phyloP scores from a whole-genome alignment of 2,329 filamentous ascomycete genomes.

The Alternaria viburni region DNA sequence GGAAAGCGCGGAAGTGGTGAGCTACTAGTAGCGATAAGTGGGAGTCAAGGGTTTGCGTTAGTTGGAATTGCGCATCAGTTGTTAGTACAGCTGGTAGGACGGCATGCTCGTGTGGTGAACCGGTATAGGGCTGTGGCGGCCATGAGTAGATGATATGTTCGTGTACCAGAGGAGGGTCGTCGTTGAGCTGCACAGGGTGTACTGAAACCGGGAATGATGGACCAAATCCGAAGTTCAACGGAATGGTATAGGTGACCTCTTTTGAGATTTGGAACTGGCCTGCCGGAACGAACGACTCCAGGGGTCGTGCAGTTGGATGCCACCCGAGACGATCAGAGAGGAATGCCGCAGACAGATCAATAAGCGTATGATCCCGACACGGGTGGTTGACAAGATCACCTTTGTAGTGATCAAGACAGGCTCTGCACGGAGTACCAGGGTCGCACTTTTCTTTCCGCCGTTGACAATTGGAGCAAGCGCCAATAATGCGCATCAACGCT shows the following conservation, averaged over 20 bases:
- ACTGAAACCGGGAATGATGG: conserved; percentile 34
- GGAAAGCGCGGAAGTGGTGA: conserved; percentile 44
- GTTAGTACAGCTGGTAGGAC: conserved; percentile 46
- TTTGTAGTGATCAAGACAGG: conserved; percentile 49
- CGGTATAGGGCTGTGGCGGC: conserved; percentile 33
- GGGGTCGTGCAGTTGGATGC: conserved; percentile 42
- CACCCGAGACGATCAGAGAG: conserved; percentile 43
- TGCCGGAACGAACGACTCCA: conserved; percentile 33
- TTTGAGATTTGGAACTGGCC: conserved; percentile 21
- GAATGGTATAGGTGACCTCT: conserved; percentile 35
- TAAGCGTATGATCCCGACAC: conserved; percentile 43
- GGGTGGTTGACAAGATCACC: conserved; percentile 44
- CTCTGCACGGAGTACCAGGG: conserved; percentile 48
- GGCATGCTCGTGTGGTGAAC: conserved; percentile 29
- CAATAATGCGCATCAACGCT: conserved; percentile 45
- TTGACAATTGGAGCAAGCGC: conserved; percentile 46
- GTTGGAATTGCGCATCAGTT: conserved; percentile 17
- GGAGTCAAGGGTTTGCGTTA: conserved; percentile 33
- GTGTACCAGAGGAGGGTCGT: conserved; percentile 31
- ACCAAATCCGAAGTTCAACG: conserved; percentile 45
- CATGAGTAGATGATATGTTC: conserved; percentile 47
- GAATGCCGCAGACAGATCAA: conserved; percentile 36
- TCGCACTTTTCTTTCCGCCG: conserved; percentile 48
- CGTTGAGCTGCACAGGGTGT: conserved; percentile 29
- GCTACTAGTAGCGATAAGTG: conserved; percentile 44